A percentile compares a stretch with the other conserved stretches of the same genome.
Evolutionary conservation across 2,329 filamentous ascomycete species (phyloP).

Genomic region (Aureobasidium sp.): DNA sequence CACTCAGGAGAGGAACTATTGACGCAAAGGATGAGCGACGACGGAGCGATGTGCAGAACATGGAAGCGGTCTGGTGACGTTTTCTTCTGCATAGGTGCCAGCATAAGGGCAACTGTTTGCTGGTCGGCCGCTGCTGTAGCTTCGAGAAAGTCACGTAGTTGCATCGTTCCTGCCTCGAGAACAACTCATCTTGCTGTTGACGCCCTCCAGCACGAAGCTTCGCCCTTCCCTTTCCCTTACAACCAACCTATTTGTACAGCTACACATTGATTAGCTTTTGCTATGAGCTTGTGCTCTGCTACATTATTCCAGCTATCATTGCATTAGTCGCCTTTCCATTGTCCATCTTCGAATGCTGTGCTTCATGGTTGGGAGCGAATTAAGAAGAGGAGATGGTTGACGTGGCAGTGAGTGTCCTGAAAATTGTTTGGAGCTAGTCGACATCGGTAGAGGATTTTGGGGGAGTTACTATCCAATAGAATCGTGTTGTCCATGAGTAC

Average conservation of each 20-base stretch:
- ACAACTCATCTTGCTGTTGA: not conserved
- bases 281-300: not conserved
- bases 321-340: not conserved
- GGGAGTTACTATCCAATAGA: not conserved
- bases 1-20: slow-evolving; percentile 29
- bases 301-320: not conserved
- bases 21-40: slow-evolving; percentile 33
- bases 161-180: not conserved
- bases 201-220: not conserved
- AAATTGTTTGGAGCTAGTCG: not conserved
- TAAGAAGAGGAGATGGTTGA: not conserved
- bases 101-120: not conserved
- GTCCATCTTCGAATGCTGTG: not conserved
- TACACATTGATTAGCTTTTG: not conserved
- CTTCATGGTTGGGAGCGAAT: not conserved
- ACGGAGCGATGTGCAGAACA: slow-evolving; percentile 38
- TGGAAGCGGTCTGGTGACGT: slow-evolving; percentile 7
- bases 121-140: not conserved
- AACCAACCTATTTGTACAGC: not conserved
- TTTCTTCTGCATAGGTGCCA: not conserved
- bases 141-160: too few relatives aligned
- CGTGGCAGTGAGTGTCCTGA: not conserved
- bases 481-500: not conserved
- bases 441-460: not conserved
- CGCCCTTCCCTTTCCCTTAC: not conserved